Evolutionary conservation across 1,139 yeast species (phyloP), one percentile per base, ranked within the genome.

Genomic region (Blastobotrys persicus): DNA sequence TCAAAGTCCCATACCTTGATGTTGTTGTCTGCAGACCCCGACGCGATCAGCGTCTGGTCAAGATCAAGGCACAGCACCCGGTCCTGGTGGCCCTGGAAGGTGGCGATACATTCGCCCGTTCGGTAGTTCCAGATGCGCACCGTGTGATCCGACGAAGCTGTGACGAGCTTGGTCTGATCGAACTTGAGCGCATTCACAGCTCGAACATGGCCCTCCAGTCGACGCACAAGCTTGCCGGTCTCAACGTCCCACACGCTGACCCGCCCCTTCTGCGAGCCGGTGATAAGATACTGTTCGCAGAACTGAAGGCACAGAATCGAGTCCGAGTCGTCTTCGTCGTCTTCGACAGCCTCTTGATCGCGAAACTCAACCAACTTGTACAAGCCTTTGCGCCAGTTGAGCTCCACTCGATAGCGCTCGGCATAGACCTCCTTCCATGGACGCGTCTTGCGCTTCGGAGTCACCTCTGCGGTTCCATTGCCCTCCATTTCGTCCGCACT

Each of bases 351-450:
- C 26, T 17, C n/a, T 18, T 37, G 28, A n/a, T 95, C 96, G 51
- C 74, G 72, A 64, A 92, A 89, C 48, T 78, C 83, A 50, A 77
- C 80, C 23, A 83, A 67, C 31, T 72, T 72, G 68, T 81, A 87
- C 13, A 76, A 71, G 5, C 97, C 97, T 57, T 84, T 83, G 52
- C 98, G 76, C 98, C 98, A 92, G 69, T 92, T 91, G 59, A 87
- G 80, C 67, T 92, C 98, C 54, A 92, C 88, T 65, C 83, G 84
- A 69, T 79, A 91, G 39, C 98, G 76, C 67, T 92, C 98, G 34
- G 89, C 79, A 67, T 92, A 92, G 19, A 92, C 96, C 3, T 88
- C 86, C 64, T 92, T 92, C 98, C 98, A 92, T 1, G 98, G 97
- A 54, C 96, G 73, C 28, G 82, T 80, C 55, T 70, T 70, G 19